phyloP scores from a whole-genome alignment of 2,329 filamentous ascomycete species.

The Neofusicoccum ribis region DNA sequence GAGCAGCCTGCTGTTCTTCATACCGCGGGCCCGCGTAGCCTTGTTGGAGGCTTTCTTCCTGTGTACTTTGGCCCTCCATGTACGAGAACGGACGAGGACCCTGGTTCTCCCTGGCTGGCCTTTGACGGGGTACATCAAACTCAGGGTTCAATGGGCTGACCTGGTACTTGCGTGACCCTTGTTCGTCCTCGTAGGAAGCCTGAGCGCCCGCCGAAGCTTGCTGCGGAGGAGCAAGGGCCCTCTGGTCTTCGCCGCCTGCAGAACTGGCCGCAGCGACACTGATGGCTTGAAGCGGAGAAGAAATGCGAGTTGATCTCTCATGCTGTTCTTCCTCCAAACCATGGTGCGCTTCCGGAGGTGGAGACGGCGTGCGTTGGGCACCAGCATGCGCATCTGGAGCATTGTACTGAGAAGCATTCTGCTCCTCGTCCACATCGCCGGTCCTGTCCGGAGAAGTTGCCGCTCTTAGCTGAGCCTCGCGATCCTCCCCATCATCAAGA shows the following conservation, averaged over 20 bases:
- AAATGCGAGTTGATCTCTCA: not conserved
- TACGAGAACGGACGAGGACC: constrained; percentile 1
- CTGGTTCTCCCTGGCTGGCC: not conserved
- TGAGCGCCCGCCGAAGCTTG: not conserved
- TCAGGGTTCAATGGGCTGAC: not conserved
- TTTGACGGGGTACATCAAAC: not conserved
- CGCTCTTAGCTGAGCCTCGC: not conserved
- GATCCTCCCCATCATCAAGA: not conserved
- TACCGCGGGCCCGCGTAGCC: not conserved
- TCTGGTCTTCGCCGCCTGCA: not conserved
- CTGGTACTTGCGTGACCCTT: not conserved
- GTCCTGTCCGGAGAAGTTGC: not conserved
- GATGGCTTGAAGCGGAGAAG: constrained; percentile 4
- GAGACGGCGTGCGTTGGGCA: not conserved
- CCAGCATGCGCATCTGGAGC: constrained; percentile 1
- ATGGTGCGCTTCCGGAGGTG: not conserved
- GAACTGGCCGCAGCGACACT: not conserved
- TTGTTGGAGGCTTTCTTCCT: constrained; percentile 1
- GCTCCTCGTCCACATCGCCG: not conserved
- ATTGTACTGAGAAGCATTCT: not conserved
- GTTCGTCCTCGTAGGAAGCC: not conserved
- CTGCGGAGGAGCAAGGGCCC: not conserved
- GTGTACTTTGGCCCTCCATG: constrained; percentile 10
- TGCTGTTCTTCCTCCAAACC: not conserved
- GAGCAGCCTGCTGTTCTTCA: not conserved